Evolutionary conservation across 1,284 basidiomycete species (phyloP), one percentile per base, ranked within the genome.

Genomic region (Pseudozyma hubeiensis): DNA sequence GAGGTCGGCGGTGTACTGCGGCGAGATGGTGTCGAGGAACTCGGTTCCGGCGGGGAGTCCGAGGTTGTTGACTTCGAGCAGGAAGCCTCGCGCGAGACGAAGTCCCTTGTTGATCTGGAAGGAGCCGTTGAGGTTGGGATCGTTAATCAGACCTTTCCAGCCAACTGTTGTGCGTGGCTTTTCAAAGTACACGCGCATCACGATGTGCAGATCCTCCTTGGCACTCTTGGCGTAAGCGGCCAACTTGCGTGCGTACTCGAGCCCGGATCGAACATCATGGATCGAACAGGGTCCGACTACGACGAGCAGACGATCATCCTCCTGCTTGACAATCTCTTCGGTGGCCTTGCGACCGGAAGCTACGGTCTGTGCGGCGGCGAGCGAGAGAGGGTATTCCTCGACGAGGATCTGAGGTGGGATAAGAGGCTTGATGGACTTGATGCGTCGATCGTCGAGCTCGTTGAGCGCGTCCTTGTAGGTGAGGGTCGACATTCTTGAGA

Each of bases 141-240:
- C 86, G 84, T 98, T 99, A 87, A 99, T 98, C 72, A 99, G 89
- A 53, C 96, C 96, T 85, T 98, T 98, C 96, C 96, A 98, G 17
- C 95, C 95, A 55, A 98, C 91, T 0, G 96, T 98, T 11, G 96
- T 98, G 45, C 96, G 73, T 10, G 84, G 84, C 63, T 85, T 84
- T 44, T 84, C 82, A 58, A 83, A 82, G 73, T 83, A 83, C 43
- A 83, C 80, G 8, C 80, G 74, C 95, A 98, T 98, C 79, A 98
- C 88, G 82, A 99, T 97, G 85, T 92, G 89, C 40, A 99, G 88
- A 81, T 98, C 96, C 11, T 92, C 90, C 83, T 90, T 90, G 35
- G 92, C 90, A 17, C 86, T 84, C 45, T 93, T 90, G 8, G 94
- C 92, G 84, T 98, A 98, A 46, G 87, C 89, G 60, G 89, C 89